Conservation (phyloP, 192 early-diverging fungal species). For the Podila clonocystis region DNA sequence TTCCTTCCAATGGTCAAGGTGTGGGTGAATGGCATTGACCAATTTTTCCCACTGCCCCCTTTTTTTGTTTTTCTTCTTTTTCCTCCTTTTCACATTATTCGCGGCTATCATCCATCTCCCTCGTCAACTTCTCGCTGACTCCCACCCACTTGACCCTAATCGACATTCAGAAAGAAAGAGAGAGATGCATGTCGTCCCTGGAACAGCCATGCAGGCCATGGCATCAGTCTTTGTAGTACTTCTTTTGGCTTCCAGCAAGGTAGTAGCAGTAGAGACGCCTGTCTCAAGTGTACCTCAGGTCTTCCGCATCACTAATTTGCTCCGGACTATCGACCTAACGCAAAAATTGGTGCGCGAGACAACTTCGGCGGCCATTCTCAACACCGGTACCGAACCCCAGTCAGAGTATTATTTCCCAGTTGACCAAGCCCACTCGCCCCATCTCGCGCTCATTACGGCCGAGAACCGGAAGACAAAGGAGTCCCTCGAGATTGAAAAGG, state of each 20-base stretch:
- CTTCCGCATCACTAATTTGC: conserved; percentile 66
- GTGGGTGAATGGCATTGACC: too few relatives aligned
- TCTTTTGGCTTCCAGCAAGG: neutral
- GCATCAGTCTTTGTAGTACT: neutral
- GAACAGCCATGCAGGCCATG: neutral
- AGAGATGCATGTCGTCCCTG: neutral
- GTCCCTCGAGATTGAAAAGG: conserved; percentile 29
- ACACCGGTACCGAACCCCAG: conserved; percentile 45
- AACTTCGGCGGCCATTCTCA: conserved; percentile 52
- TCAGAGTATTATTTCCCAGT: conserved; percentile 62
- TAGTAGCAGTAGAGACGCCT: neutral
- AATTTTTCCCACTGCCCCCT: neutral
- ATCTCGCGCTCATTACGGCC: conserved; percentile 53
- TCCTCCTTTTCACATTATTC: too few relatives aligned
- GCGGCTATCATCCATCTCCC: neutral
- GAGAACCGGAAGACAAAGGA: conserved; percentile 55
- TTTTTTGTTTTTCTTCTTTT: neutral
- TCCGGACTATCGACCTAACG: conserved; percentile 70
- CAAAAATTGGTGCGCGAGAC: conserved; percentile 58
- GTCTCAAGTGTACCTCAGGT: conserved; percentile 39
- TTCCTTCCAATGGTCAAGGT: too few relatives aligned
- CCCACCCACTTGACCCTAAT: neutral
- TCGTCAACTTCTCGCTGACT: neutral
- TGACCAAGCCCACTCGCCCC: conserved; percentile 15
- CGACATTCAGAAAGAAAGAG: neutral